Evolutionary conservation across 208 protist genomes (phyloP), one percentile per base, ranked within the genome.

Genomic region (Plasmodiophora brassicae): DNA sequence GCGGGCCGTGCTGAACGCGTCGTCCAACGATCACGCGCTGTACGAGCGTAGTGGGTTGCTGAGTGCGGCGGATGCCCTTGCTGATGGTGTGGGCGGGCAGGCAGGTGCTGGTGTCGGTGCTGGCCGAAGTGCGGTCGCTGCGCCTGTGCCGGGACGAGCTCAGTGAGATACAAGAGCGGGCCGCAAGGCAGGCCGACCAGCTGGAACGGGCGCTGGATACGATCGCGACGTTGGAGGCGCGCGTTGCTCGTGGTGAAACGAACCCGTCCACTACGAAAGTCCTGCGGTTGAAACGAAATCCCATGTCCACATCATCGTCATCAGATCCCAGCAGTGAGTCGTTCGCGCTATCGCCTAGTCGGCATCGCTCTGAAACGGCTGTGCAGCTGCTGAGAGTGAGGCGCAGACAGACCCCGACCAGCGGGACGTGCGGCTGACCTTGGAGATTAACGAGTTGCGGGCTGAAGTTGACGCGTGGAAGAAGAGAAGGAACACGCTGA

Each of bases 181-280:
- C n/a, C 10, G n/a, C 65, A 5, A 78, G 32, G 32, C 32, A 32
- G n/a, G 5, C 5, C 20, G 32, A 38, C 10, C 14, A 78, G 41
- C 41, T 44, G 10, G 65, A 78, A 44, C 14, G 41, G 5, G 65
- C 65, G 20, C n/a, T 78, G n/a, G n/a, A 78, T 32, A 78, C 14
- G 20, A 78, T 78, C 5, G 5, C 65, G n/a, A 32, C n/a, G 41
- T 78, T 78, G 65, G 65, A 78, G 41, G 5, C 65, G 20, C 65
- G 65, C 20, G 65, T 78, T 8, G 65, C 65, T 78, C 5, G n/a
- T 14, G 65, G 65, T 32, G 65, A 78, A 78, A 78, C 65, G 10
- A 78, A 78, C 41, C 65, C 65, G n/a, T 8, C n/a, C 41, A 32
- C 20, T 78, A 78, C 65, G 5, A 78, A 78, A 78, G 65, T 78